Conservation (phyloP, 140 eudicot genomes). For the Flaveria floridana region DNA sequence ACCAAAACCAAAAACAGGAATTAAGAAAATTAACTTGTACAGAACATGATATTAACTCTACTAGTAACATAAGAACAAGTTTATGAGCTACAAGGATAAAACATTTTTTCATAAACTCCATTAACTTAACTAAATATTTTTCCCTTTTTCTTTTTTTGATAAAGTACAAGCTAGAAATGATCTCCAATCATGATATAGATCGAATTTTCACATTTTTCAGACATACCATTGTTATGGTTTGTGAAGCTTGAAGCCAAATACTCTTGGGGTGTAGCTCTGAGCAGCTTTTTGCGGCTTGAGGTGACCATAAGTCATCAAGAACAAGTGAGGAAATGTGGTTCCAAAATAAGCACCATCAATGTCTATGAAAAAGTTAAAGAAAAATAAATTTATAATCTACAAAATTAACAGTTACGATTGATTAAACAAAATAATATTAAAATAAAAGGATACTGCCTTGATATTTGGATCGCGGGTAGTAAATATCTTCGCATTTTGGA, state of each 20-base stretch:
- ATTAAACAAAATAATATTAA: not conserved
- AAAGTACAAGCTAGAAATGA: constrained; percentile 26
- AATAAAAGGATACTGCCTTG: constrained; percentile 98
- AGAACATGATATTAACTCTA: constrained; percentile 30
- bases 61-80: constrained; percentile 28
- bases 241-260: constrained; percentile 96
- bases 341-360: constrained; percentile 94
- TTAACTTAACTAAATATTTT: constrained; percentile 23
- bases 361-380: constrained; percentile 62
- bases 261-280: constrained; percentile 80
- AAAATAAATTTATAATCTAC: constrained; percentile 13
- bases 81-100: constrained; percentile 33
- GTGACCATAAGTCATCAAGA: constrained; percentile 89
- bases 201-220: constrained; percentile 29
- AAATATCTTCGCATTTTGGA: constrained; percentile 94
- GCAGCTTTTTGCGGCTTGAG: constrained; percentile 83
- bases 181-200: constrained; percentile 14
- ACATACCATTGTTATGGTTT: constrained; percentile 45
- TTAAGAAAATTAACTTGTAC: constrained; percentile 17
- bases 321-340: constrained; percentile 92
- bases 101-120: constrained; percentile 27
- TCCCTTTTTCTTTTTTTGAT: constrained; percentile 15
- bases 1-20: not conserved
- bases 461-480: constrained; percentile 96
- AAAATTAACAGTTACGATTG: not conserved